These are phyloP conservation scores for Fusarium pseudocircinatum DNA, from an alignment of 2,329 filamentous ascomycete species.

Conservation along the genomic window DNA sequence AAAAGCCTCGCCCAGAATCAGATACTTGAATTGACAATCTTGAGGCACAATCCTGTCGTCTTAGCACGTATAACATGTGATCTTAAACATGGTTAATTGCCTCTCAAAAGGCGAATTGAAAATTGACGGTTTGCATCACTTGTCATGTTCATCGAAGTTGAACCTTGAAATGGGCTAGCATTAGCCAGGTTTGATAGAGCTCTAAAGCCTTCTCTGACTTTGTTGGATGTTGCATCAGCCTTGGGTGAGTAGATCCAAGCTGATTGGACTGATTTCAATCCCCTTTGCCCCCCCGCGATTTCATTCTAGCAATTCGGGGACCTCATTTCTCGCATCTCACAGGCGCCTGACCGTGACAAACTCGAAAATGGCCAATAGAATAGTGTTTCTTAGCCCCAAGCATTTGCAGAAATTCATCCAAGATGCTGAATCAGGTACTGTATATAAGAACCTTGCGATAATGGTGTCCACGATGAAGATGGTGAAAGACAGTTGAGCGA, in stretches of 20 bases:
- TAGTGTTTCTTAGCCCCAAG: too few species aligned
- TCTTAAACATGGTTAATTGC: neutral
- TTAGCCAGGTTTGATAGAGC: rapidly evolving
- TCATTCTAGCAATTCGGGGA: neutral
- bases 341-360: too few species aligned
- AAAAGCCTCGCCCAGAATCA: neutral
- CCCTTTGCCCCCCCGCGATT: neutral
- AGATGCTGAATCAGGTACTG: too few species aligned
- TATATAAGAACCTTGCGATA: too few species aligned
- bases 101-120: neutral
- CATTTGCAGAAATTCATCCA: too few species aligned
- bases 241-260: neutral
- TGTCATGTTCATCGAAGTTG: neutral
- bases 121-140: rapidly evolving
- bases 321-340: too few species aligned
- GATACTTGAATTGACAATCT: slow-evolving; percentile 1
- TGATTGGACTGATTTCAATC: neutral
- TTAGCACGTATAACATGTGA: neutral
- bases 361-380: too few species aligned
- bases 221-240: too few species aligned
- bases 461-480: neutral
- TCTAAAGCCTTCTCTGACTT: neutral
- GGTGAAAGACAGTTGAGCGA: neutral
- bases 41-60: neutral
- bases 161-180: neutral